Evolutionary conservation across 768 basidiomycete genomes (phyloP), one percentile per base, ranked within the genome.

Genomic region (Panaeolus papilionaceus): DNA sequence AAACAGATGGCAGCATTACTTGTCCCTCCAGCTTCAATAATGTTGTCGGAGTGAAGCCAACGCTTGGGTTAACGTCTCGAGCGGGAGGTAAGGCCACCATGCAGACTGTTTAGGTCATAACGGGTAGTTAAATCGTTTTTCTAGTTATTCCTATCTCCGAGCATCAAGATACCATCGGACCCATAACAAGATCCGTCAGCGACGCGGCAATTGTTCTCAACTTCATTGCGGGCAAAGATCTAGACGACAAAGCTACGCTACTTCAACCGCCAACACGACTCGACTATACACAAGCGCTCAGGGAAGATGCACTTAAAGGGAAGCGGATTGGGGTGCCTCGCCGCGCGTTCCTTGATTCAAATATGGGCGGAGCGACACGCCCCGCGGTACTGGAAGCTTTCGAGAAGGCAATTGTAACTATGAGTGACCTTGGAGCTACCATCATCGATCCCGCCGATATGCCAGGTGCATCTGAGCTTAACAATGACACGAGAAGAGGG

Each of bases 381-480:
- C 28, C 28, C 28, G 28, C 28, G 12, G 14, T 26, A n/a, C 4
- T 40, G 23, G 70, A 79, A 4, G 82, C 77, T 1, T 85, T 85
- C 62, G 79, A 84, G 28, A 33, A 33, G 28, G 51, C 49, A 75
- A 0, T 75, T 87, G 11, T 71, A 75, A 40, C 28, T 33, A 33
- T 33, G 2, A 33, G 28, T 33, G 68, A 68, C 3, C 76, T 86
- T 1, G 85, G 86, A 0, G 84, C 84, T 0, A 81, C 83, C 1
- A 79, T 91, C 3, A 80, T 91, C 8, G 89, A 92, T 71, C 88
- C 88, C 0, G 86, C 88, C 0, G 86, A 90, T 66, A 76, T 91
- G 18, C 84, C 88, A 0, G 28, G 28, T 4, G 28, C 28, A 33
- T 33, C 28, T 33, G 28, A 33, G 28, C 28, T 33, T 4, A 33